Base-by-base conservation (phyloP, 495 filamentous ascomycete genomes). In the Aspergillus sparsus region DNA sequence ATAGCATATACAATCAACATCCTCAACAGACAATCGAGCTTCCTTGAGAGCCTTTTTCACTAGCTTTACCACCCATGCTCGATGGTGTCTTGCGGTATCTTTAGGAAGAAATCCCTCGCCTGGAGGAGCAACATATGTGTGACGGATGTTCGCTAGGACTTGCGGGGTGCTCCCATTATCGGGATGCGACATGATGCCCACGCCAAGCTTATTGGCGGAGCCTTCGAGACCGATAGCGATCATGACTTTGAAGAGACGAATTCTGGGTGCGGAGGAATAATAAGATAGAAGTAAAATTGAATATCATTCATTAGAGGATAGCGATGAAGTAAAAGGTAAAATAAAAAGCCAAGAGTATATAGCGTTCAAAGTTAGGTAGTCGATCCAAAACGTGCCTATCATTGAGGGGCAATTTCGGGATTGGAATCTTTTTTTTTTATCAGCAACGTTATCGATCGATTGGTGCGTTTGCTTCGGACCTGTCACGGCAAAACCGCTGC, bases 101-200 rank as follows among this genome's bases (percentile, higher is more conserved):
- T 97, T 97, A 34, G 94, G 94, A 13, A 98, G 85, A 71, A 98
- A 98, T 3, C 94, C 94, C 55, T 92, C 89, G 18, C 94, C 94
- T 2, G 94, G 91, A 8, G 94, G 94, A 31, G 93, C 89, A 63
- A 88, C 80, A 75, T 90, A 98, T 32, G 94, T 98, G 80, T 98
- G 89, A 15, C 94, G 87, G 68, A 98, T 83, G 75, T 98, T 98
- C 68, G 92, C 86, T 62, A 98, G 92, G 68, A 98, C 86, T 65
- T 84, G 77, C 21, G 92, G 83, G 35, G 83, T 79, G 56, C 80
- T 80, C 21, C 80, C 80, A 62, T 79, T 73, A 6, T 82, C 74
- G 58, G 87, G 85, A 78, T 98, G 95, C 33, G 83, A 81, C 73
- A 98, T 97, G 36, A 98, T 80, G 69, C 94, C 94, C 56, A 98